Evolutionary conservation across 2,329 filamentous ascomycete genomes (phyloP).

Genomic region (Venturia nashicola): DNA sequence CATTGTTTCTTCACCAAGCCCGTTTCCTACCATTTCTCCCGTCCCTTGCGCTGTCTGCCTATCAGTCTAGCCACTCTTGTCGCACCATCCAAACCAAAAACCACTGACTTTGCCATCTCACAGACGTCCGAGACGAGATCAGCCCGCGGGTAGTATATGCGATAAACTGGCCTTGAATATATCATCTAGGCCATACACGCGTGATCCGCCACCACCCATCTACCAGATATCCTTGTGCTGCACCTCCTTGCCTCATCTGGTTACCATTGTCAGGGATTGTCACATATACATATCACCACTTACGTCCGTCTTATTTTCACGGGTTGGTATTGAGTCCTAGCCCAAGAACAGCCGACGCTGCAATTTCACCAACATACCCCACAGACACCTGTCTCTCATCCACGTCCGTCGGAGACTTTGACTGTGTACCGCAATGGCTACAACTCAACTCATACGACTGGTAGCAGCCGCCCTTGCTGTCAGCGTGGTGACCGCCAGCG

Average conservation of each 20-base stretch:
- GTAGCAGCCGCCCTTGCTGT: neutral
- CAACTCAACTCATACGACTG: neutral
- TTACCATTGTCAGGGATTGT: neutral
- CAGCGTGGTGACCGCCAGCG: neutral
- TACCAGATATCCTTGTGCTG: neutral
- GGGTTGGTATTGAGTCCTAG: neutral
- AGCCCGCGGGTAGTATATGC: neutral
- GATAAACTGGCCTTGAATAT: neutral
- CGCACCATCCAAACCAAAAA: neutral
- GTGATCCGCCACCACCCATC: neutral
- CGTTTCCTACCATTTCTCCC: neutral
- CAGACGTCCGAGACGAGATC: neutral
- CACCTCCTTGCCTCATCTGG: neutral
- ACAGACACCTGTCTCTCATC: neutral
- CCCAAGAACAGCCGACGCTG: neutral
- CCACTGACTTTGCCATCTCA: slow-evolving; percentile 3
- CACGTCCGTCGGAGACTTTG: neutral
- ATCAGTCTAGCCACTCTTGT: neutral
- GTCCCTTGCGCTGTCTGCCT: neutral
- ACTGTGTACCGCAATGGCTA: neutral
- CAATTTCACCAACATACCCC: neutral
- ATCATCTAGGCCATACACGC: neutral
- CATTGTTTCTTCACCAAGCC: neutral
- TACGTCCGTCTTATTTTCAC: neutral
- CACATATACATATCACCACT: neutral